Percentiles rank a stretch among this genome's conserved stretches.
Evolutionary conservation across 352 stramenopile species (phyloP).

Genomic region (Phytophthora aleatoria): DNA sequence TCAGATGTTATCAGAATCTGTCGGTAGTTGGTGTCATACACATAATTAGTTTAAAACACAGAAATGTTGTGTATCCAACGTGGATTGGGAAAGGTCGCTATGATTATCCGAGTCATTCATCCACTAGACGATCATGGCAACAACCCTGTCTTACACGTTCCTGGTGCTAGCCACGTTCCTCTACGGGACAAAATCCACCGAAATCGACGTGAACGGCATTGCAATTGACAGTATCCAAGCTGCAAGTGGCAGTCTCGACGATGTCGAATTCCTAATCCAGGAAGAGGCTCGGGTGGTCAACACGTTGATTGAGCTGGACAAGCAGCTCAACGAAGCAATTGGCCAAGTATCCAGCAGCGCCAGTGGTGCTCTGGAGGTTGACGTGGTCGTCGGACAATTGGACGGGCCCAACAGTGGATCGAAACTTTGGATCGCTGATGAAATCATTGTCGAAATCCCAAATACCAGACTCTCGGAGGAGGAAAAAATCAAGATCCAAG

Average conservation of each 20-base stretch:
- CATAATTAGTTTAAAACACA: neutral
- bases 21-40: neutral
- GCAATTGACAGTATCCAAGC: neutral
- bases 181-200: neutral
- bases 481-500: constrained; percentile 17
- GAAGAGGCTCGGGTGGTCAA: constrained; percentile 23
- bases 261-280: constrained; percentile 17
- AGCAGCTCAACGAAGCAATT: constrained; percentile 8
- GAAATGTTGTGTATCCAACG: no score
- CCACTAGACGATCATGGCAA: neutral
- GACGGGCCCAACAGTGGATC: neutral
- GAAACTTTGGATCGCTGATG: constrained; percentile 13
- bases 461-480: constrained; percentile 16
- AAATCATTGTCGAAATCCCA: constrained; percentile 23
- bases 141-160: neutral
- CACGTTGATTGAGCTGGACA: constrained; percentile 24
- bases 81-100: neutral
- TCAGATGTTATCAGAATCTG: constrained; percentile 7
- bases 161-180: constrained; percentile 1
- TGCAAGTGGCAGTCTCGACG: constrained; percentile 10
- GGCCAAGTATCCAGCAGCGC: constrained; percentile 15
- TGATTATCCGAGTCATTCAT: neutral
- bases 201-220: constrained; percentile 16
- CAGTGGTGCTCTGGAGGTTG: constrained; percentile 13
- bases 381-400: constrained; percentile 17